Evolutionary conservation across 163 green algal genomes (phyloP), one percentile per base, ranked within the genome.

Genomic region (Scenedesmus sp.): DNA sequence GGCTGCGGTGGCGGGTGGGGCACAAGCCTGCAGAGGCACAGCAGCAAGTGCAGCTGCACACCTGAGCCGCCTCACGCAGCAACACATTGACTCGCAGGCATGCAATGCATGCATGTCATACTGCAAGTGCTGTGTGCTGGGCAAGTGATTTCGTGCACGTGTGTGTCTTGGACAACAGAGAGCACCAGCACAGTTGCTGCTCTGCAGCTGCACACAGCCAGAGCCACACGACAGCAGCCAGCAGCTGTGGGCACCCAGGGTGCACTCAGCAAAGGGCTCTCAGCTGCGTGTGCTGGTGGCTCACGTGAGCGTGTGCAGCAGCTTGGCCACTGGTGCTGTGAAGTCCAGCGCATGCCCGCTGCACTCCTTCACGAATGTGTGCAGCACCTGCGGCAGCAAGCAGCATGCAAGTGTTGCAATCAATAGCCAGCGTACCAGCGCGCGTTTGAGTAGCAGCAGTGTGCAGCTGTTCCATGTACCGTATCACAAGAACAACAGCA

Each of bases 261-360:
- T n/a, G 22, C 42, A 16, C 33, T 40, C 46, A 88, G 79, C 24
- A 22, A 26, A 3, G 22, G 33, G 46, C 30, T 2, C 4, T 26
- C 24, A 30, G 18, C 16, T 81, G 35, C 12, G 37, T 4, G 24
- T 49, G 37, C 73, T 35, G 37, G 33, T 42, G 0, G 42, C 85
- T 76, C 33, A 90, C 86, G 72, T 85, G 43, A 84, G 44, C 2
- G 86, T 59, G 76, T 91, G 86, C 72, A 91, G 22, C 18, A 91
- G 73, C 30, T 84, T 26, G 20, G 86, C 44, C 26, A 91, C 51
- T 33, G 86, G 86, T 30, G 79, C 72, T 30, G 86, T 86, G 73
- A 86, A 91, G 76, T 91, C 86, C 72, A 91, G 78, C 3, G 46
- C 24, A 18, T 33, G 51, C 18, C 86, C 86, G 30, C 13, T 78